These are phyloP conservation scores for Pontederia crassipes DNA, from an alignment of 176 grass and related monocot species.

Conservation along the genomic window DNA sequence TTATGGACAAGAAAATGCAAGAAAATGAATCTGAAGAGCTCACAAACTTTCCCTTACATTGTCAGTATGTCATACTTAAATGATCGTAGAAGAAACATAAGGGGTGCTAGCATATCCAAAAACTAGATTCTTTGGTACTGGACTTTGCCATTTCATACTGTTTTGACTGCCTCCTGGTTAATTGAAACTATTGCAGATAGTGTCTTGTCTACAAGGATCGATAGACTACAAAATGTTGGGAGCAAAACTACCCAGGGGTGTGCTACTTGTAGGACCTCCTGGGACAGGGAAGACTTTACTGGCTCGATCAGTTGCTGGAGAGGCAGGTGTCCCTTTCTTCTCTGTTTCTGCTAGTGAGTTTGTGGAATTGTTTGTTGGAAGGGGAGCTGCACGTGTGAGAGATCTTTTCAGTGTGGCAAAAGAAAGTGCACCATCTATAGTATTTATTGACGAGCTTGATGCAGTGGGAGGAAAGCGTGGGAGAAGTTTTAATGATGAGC, in stretches of 20 bases:
- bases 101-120: neutral
- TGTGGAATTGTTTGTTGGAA: constrained; percentile 90
- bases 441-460: constrained; percentile 99
- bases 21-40: neutral
- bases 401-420: constrained; percentile 96
- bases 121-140: neutral
- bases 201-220: constrained; percentile 79
- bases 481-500: constrained; percentile 83
- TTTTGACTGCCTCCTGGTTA: constrained; percentile 4
- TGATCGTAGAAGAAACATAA: neutral
- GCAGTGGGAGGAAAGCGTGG: constrained; percentile 86
- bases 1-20: neutral
- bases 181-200: constrained; percentile 48
- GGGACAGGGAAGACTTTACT: constrained; percentile 90
- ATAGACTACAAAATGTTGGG: constrained; percentile 89
- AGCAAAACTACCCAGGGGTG: constrained; percentile 81
- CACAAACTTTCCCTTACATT: neutral
- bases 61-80: neutral
- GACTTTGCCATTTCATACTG: neutral
- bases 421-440: constrained; percentile 67
- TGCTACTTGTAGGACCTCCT: constrained; percentile 88
- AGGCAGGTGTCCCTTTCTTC: constrained; percentile 92
- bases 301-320: constrained; percentile 83
- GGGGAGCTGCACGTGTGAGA: constrained; percentile 81
- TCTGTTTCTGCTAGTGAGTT: constrained; percentile 94